Percentiles rank a stretch among this genome's conserved stretches.
Evolutionary conservation across 139 green algal genomes (phyloP).

Genomic region (Micractinium sp.): DNA sequence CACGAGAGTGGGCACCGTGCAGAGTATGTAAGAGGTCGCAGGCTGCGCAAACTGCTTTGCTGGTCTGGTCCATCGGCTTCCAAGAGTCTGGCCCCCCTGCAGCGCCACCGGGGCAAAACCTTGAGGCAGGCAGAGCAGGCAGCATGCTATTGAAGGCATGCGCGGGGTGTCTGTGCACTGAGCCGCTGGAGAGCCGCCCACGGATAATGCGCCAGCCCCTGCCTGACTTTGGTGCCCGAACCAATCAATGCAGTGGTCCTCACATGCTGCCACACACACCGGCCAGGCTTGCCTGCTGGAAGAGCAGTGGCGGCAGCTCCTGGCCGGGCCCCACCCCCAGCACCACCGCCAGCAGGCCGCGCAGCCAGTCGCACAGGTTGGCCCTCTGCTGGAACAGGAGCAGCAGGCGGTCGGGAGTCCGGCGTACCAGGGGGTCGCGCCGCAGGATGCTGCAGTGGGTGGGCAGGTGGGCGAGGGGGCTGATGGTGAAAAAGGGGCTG

Average conservation of each 20-base stretch:
- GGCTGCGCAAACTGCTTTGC: no score
- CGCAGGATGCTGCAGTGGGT: background rate
- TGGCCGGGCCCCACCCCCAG: conserved; percentile 9
- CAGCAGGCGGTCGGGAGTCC: conserved; percentile 18
- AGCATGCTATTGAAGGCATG: no score
- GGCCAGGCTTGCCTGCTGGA: background rate
- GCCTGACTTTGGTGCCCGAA: background rate
- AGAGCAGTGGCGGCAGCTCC: conserved; percentile 5
- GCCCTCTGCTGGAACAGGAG: conserved; percentile 18
- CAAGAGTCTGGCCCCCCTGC: no score
- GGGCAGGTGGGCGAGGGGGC: background rate
- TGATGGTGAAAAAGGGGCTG: no score
- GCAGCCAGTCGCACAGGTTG: background rate
- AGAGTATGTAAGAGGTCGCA: no score
- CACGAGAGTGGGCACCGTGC: no score
- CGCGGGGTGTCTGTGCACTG: no score
- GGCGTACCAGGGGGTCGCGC: background rate
- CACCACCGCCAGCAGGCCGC: conserved; percentile 4
- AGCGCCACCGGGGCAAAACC: no score
- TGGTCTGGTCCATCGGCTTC: no score
- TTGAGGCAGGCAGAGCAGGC: no score
- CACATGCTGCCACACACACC: background rate
- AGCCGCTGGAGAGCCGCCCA: no score
- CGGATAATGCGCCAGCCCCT: no score
- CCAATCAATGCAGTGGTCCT: background rate